Base-by-base conservation (phyloP, 495 filamentous ascomycete genomes). In the Penicillium bovifimosum region DNA sequence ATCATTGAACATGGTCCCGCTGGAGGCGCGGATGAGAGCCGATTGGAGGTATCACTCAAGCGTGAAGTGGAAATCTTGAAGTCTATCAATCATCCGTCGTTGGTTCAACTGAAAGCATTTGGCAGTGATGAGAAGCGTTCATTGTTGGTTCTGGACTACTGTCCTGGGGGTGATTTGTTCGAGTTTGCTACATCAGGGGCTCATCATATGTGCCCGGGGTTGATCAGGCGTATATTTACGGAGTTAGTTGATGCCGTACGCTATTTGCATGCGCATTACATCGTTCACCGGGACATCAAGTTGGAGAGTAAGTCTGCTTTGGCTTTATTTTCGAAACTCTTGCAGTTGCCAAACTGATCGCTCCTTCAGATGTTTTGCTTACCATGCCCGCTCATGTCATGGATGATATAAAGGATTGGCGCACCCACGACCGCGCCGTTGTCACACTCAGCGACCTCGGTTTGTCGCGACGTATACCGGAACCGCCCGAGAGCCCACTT, bases 211-310 rank as follows among this genome's bases (percentile, higher is more conserved):
- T 82, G 76, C 17, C 83, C 88, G 0, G 62, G 71, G 9, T 70
- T 97, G 18, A 77, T 96, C 31, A 81, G 89, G 48, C 82, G 93
- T 28, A 91, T 98, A 28, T 96, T 96, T 68, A 78, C 91, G 10
- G 93, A 98, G 66, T 65, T 96, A 54, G 85, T 96, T 14, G 79
- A 79, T 51, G 95, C 95, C 2, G 83, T 96, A 28, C 79, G 77
- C 20, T 95, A 96, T 76, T 75, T 98, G 28, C 93, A 98, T 69
- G 74, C 76, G 27, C 67, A 87, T 60, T 86, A 80, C 59, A 96
- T 98, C 56, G 92, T 96, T 36, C 93, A 98, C 63, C 83, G 93
- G 24, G 93, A 98, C 69, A 95, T 98, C 63, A 98, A 98, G 69
- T 82, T 98, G 42, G 93, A 98, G 73, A 98, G 91, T 96, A 76